phyloP scores from a whole-genome alignment of 2,329 filamentous ascomycete genomes.

The Proliferodiscus dingleyae region DNA sequence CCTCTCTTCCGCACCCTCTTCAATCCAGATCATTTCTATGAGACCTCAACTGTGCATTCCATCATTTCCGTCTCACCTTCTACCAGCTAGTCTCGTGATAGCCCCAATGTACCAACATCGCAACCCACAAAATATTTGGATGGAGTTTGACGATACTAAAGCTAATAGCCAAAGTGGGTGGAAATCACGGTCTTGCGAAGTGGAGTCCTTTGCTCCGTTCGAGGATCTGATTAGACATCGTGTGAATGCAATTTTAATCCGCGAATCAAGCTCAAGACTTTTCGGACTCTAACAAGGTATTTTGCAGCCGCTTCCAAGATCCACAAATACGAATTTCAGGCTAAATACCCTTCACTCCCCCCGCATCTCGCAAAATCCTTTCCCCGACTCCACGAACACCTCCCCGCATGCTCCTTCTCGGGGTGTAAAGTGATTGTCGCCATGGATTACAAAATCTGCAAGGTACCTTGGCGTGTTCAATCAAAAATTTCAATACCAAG shows the following conservation, averaged over 20 bases:
- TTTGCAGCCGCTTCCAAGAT: constrained; percentile 8
- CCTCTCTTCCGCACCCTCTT: constrained; percentile 20
- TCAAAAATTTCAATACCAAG: not conserved
- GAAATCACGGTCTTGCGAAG: constrained; percentile 3
- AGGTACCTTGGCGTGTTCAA: not conserved
- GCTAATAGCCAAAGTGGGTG: constrained; percentile 13
- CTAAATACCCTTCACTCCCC: constrained; percentile 22
- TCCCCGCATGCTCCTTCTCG: not conserved
- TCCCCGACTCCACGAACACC: constrained; percentile 12
- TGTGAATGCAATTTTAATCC: no score
- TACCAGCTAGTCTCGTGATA: not conserved
- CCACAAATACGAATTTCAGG: constrained; percentile 15
- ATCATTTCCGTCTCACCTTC: not conserved
- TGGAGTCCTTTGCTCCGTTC: not conserved
- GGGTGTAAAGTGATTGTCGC: not conserved
- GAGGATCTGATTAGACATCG: not conserved
- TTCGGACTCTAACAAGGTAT: not conserved
- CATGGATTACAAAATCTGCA: not conserved
- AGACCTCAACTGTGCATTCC: not conserved
- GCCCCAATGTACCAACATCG: not conserved
- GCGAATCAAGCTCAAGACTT: no score
- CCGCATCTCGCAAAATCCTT: constrained; percentile 24
- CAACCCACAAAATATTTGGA: not conserved
- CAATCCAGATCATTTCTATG: constrained; percentile 1
- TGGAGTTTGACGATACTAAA: not conserved